These are phyloP conservation scores for Phytopythium sindhum DNA, from an alignment of 352 stramenopile species.

Conservation along the genomic window DNA sequence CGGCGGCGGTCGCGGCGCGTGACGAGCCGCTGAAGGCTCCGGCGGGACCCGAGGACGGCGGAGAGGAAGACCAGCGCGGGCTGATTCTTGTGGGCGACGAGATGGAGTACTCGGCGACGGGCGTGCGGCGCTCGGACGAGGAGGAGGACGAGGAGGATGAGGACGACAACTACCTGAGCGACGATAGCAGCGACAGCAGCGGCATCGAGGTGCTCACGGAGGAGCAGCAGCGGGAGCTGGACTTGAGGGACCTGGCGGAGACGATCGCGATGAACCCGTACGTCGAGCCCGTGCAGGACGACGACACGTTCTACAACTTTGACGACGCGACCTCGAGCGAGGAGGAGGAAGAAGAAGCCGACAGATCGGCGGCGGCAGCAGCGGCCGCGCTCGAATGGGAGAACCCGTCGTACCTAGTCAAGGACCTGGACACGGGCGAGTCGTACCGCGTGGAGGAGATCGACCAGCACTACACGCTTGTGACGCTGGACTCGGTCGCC, in stretches of 20 bases:
- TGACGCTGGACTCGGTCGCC: slow-evolving; percentile 66
- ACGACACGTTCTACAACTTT: slow-evolving; percentile 27
- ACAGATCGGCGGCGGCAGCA: slow-evolving; percentile 11
- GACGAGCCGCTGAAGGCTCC: not conserved
- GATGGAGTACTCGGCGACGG: slow-evolving; percentile 3
- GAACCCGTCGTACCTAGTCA: slow-evolving; percentile 79
- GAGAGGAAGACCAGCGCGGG: not conserved
- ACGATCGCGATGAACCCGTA: slow-evolving; percentile 47
- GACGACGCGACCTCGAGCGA: slow-evolving; percentile 25
- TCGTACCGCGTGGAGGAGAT: slow-evolving; percentile 81
- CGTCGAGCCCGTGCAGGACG: slow-evolving; percentile 35
- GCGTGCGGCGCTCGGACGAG: not conserved
- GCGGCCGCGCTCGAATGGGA: slow-evolving; percentile 52
- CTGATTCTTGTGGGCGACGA: slow-evolving; percentile 4
- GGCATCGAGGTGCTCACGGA: slow-evolving; percentile 14
- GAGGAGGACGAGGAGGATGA: not conserved
- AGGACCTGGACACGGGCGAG: slow-evolving; percentile 77
- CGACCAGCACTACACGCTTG: slow-evolving; percentile 75
- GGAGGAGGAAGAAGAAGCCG: slow-evolving; percentile 11
- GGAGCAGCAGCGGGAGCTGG: slow-evolving; percentile 20
- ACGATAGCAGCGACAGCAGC: slow-evolving; percentile 22
- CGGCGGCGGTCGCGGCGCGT: no score
- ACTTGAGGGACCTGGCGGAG: slow-evolving; percentile 27
- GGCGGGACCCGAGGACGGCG: not conserved
- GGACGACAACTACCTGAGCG: not conserved